Evolutionary conservation across 192 early-diverging fungal genomes (phyloP).

Genomic region (Linnemannia schmuckeri): DNA sequence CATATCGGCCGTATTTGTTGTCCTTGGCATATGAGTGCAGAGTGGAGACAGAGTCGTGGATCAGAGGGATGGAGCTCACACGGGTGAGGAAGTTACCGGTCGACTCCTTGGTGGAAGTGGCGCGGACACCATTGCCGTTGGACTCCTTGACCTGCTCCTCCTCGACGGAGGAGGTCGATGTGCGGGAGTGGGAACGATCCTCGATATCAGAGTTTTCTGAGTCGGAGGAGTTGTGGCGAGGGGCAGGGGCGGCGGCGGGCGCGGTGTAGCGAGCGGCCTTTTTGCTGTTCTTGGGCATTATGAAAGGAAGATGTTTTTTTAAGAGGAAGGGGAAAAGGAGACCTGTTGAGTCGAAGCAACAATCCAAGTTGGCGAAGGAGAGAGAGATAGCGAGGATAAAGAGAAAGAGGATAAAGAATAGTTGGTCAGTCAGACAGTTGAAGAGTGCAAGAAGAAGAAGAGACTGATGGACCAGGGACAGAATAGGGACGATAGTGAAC

Average conservation of each 20-base stretch:
- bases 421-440: not conserved
- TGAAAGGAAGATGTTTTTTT: conserved; percentile 3
- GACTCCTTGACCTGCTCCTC: conserved; percentile 52
- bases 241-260: conserved; percentile 8
- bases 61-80: conserved; percentile 66
- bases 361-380: conserved; percentile 1
- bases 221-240: conserved; percentile 45
- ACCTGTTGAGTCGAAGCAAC: not conserved
- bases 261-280: conserved; percentile 13
- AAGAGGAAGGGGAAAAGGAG: not conserved
- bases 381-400: not conserved
- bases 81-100: conserved; percentile 40
- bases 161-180: conserved; percentile 67
- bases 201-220: conserved; percentile 41
- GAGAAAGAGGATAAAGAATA: not conserved
- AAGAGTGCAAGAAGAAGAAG: not conserved
- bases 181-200: conserved; percentile 62
- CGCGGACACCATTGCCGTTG: conserved; percentile 40
- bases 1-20: conserved; percentile 46
- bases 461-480: not conserved
- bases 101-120: not conserved
- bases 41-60: conserved; percentile 65
- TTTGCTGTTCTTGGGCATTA: conserved; percentile 42
- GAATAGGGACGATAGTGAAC: not conserved
- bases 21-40: conserved; percentile 61